Conservation (phyloP, 257 asterid genomes). For the Fraxinus quadrangulata region DNA sequence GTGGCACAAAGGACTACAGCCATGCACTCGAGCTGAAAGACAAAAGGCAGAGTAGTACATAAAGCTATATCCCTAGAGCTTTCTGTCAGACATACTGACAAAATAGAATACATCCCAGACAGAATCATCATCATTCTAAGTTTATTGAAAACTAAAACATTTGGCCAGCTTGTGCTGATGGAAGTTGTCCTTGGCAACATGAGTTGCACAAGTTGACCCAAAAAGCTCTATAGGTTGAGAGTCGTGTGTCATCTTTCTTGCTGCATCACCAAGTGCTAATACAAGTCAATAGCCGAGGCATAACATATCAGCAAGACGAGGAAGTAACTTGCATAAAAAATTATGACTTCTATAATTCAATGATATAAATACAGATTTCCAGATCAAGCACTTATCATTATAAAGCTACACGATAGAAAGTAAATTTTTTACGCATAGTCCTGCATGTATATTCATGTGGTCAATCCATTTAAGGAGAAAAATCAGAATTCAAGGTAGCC, state of each 20-base stretch:
- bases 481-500: constrained; percentile 17
- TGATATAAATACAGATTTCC: neutral
- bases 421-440: neutral
- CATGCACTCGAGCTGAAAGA: neutral
- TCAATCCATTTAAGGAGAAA: constrained; percentile 7
- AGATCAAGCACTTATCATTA: neutral
- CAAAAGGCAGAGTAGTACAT: neutral
- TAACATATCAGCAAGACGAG: constrained; percentile 6
- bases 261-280: neutral
- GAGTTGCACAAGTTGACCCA: neutral
- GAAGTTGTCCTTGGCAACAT: neutral
- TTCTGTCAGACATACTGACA: neutral
- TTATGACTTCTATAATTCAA: neutral
- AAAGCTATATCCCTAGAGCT: neutral
- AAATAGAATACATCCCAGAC: constrained; percentile 19
- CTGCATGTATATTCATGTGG: neutral
- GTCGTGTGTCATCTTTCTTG: neutral
- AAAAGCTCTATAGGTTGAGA: neutral
- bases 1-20: neutral
- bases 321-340: constrained; percentile 1
- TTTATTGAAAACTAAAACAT: neutral
- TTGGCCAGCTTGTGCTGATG: constrained; percentile 11
- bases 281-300: neutral
- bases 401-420: neutral
- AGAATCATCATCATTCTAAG: neutral